A percentile compares a stretch with the other conserved stretches of the same genome.
These are phyloP conservation scores for Nemania diffusa DNA, from an alignment of 2,329 filamentous ascomycete species.

Conservation along the genomic window DNA sequence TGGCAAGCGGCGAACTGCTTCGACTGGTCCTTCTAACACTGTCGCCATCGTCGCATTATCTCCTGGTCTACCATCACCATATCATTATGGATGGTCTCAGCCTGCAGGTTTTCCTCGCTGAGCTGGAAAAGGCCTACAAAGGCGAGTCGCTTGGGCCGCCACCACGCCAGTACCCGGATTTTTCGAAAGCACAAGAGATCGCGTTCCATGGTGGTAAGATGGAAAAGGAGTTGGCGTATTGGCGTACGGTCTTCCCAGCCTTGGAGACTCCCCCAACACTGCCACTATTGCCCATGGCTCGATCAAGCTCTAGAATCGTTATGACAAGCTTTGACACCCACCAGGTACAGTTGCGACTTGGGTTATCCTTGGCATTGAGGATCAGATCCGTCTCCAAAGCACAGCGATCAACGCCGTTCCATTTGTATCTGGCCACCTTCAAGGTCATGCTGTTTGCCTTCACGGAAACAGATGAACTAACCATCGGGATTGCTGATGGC, in stretches of 20 bases:
- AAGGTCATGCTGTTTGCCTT: constrained; percentile 52
- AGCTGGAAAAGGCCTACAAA: constrained; percentile 58
- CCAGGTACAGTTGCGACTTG: constrained; percentile 35
- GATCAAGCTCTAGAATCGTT: constrained; percentile 32
- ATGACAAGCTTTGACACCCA: constrained; percentile 39
- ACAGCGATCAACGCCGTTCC: constrained; percentile 50
- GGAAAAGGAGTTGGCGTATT: constrained; percentile 51
- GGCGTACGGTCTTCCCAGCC: constrained; percentile 45
- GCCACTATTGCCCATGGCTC: constrained; percentile 50
- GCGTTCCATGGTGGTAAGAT: too few species aligned
- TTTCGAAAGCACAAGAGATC: constrained; percentile 50
- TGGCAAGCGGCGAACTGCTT: constrained; percentile 51
- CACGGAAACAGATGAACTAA: constrained; percentile 53
- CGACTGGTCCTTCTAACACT: constrained; percentile 51
- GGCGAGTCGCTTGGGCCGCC: constrained; percentile 39
- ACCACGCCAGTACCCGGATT: constrained; percentile 52
- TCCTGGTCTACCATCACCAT: constrained; percentile 60
- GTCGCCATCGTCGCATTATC: constrained; percentile 49
- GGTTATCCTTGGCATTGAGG: constrained; percentile 31
- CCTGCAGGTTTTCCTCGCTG: constrained; percentile 55
- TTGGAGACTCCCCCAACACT: constrained; percentile 40
- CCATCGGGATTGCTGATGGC: constrained; percentile 58
- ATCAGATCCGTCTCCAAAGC: constrained; percentile 43
- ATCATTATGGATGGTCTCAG: constrained; percentile 62
- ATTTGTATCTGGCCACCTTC: constrained; percentile 58